phyloP scores from a whole-genome alignment of 805 yeast genomes.

The Clavispora asparagi region DNA sequence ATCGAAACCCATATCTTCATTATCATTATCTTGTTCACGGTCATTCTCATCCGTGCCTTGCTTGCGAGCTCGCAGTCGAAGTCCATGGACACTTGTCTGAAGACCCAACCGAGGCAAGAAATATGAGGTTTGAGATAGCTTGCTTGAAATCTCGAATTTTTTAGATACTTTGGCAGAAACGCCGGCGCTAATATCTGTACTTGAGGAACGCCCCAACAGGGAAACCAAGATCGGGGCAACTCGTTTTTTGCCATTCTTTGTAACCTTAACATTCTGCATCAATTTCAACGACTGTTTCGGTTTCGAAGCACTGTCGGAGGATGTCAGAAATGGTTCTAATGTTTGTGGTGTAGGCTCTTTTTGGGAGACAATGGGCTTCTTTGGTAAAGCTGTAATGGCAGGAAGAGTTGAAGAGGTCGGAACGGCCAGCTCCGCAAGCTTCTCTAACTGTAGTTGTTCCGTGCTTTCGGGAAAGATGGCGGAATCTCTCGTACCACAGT shows the following conservation, averaged over 20 bases:
- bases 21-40: constrained; percentile 39
- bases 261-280: constrained; percentile 49
- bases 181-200: constrained; percentile 17
- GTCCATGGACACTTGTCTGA: constrained; percentile 58
- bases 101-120: constrained; percentile 60
- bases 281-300: constrained; percentile 8
- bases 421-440: constrained; percentile 1
- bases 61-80: constrained; percentile 8
- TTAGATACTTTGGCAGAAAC: constrained; percentile 14
- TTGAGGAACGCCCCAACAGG: constrained; percentile 17
- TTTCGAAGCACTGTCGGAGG: neutral
- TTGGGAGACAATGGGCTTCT: neutral
- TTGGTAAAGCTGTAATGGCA: neutral
- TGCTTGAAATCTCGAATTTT: constrained; percentile 19
- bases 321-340: neutral
- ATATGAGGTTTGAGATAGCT: constrained; percentile 42
- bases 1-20: constrained; percentile 43
- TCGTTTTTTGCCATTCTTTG: constrained; percentile 73
- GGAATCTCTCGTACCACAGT: constrained; percentile 84
- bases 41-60: constrained; percentile 7
- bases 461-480: constrained; percentile 83
- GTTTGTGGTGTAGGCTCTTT: neutral
- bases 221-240: constrained; percentile 69
- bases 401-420: neutral
- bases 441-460: constrained; percentile 67